phyloP scores from a whole-genome alignment of 164 flowering plant genomes.

The Buxus sempervirens region DNA sequence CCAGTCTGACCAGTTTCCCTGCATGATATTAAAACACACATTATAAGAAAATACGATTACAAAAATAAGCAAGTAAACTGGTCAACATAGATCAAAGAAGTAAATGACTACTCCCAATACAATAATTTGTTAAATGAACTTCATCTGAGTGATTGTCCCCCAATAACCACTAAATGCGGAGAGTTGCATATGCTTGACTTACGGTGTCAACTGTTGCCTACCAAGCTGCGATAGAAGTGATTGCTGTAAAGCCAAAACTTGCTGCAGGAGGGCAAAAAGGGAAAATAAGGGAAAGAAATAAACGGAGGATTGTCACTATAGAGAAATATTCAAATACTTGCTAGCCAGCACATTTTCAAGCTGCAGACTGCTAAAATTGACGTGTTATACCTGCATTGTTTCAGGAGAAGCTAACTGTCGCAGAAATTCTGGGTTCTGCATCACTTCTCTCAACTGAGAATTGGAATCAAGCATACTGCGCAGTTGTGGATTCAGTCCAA shows the following conservation, averaged over 20 bases:
- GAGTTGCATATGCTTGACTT: constrained; percentile 18
- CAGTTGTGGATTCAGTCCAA: constrained; percentile 45
- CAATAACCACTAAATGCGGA: background rate
- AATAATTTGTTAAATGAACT: too few species aligned
- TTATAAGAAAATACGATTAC: background rate
- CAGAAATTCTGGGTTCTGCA: constrained; percentile 73
- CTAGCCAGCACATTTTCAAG: background rate
- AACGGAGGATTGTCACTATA: background rate
- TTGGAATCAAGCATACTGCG: constrained; percentile 45
- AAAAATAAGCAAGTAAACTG: background rate
- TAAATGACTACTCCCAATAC: background rate
- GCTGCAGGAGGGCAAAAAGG: constrained; percentile 36
- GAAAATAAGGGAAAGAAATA: background rate
- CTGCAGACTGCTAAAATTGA: constrained; percentile 1
- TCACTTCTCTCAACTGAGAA: constrained; percentile 62
- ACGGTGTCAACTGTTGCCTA: constrained; percentile 44
- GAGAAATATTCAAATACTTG: background rate
- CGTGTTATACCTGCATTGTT: constrained; percentile 65
- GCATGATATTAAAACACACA: constrained; percentile 22
- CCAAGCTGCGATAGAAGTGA: constrained; percentile 42
- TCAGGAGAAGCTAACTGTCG: constrained; percentile 66
- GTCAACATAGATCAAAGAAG: background rate
- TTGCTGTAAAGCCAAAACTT: constrained; percentile 54
- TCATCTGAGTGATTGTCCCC: too few species aligned
- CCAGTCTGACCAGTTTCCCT: constrained; percentile 57